Evolutionary conservation across 2,329 filamentous ascomycete species (phyloP).

Genomic region (Fusarium sp.): DNA sequence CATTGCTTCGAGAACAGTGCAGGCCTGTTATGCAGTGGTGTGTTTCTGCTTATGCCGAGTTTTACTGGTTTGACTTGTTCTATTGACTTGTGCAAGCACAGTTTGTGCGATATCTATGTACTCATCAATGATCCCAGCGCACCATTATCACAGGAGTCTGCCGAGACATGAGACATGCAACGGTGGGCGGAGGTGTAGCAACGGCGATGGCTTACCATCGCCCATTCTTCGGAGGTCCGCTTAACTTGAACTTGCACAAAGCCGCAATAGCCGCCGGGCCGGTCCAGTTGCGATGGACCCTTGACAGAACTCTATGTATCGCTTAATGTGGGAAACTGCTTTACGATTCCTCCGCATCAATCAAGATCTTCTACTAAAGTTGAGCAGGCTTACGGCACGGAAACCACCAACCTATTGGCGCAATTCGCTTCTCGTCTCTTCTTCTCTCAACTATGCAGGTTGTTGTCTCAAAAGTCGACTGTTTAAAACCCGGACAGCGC

Average conservation of each 20-base stretch:
- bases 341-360: not conserved
- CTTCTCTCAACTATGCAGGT: conserved; percentile 14
- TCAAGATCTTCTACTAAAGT: not conserved
- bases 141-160: conserved; percentile 30
- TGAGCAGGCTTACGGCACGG: conserved; percentile 23
- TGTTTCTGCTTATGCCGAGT: conserved; percentile 3
- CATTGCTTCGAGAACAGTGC: not conserved
- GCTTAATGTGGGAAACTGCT: conserved; percentile 11
- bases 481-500: conserved; percentile 25
- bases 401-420: conserved; percentile 13
- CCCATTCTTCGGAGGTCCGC: conserved; percentile 35
- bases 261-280: conserved; percentile 51
- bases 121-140: conserved; percentile 6
- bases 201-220: conserved; percentile 40
- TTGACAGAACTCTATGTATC: conserved; percentile 26
- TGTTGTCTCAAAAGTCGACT: conserved; percentile 35
- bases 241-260: conserved; percentile 20
- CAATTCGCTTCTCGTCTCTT: conserved; percentile 22
- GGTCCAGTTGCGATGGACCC: conserved; percentile 41
- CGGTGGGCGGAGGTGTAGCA: conserved; percentile 18
- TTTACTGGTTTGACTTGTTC: not conserved
- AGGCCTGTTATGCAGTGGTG: not conserved
- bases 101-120: not conserved
- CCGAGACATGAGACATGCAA: conserved; percentile 15
- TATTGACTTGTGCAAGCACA: conserved; percentile 1